phyloP scores from a whole-genome alignment of 768 basidiomycete genomes.

The Boletellus sp. region DNA sequence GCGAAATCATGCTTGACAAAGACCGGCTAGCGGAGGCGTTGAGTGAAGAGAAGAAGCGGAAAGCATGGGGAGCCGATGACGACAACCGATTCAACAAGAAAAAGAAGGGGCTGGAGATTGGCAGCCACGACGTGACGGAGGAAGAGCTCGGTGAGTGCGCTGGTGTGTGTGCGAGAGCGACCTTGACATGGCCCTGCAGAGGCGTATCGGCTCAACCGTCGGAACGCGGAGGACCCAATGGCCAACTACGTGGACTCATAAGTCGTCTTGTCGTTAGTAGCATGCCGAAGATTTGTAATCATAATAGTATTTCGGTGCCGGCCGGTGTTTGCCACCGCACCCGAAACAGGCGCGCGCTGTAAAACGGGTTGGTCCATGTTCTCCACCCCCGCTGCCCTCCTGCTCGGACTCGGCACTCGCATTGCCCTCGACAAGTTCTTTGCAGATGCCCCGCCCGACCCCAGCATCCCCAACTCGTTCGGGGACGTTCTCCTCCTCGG shows the following conservation, averaged over 20 bases:
- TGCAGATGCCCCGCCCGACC: conserved; percentile 36
- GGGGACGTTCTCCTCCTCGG: conserved; percentile 65
- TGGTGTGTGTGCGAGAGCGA: neutral
- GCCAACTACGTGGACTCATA: conserved; percentile 62
- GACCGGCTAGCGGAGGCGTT: conserved; percentile 66
- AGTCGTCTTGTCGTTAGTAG: neutral
- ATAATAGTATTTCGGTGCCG: conserved; percentile 1
- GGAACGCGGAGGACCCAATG: conserved; percentile 85
- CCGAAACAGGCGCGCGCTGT: conserved; percentile 23
- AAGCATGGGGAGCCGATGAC: conserved; percentile 53
- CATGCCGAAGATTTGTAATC: no score
- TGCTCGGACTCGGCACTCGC: conserved; percentile 72
- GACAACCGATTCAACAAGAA: conserved; percentile 56
- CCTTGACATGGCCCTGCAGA: conserved; percentile 44
- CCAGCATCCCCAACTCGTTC: conserved; percentile 33
- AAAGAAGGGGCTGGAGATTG: conserved; percentile 46
- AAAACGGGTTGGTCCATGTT: conserved; percentile 36
- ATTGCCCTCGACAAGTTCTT: conserved; percentile 60
- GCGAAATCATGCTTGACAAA: conserved; percentile 72
- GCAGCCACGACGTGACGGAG: conserved; percentile 81
- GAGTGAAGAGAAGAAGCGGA: conserved; percentile 78
- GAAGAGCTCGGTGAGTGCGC: conserved; percentile 69
- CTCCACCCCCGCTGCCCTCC: conserved; percentile 61
- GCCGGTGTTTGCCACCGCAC: conserved; percentile 11
- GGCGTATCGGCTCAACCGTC: conserved; percentile 81